phyloP scores from a whole-genome alignment of 2,329 filamentous ascomycete genomes.

The Fusarium liriodendri region DNA sequence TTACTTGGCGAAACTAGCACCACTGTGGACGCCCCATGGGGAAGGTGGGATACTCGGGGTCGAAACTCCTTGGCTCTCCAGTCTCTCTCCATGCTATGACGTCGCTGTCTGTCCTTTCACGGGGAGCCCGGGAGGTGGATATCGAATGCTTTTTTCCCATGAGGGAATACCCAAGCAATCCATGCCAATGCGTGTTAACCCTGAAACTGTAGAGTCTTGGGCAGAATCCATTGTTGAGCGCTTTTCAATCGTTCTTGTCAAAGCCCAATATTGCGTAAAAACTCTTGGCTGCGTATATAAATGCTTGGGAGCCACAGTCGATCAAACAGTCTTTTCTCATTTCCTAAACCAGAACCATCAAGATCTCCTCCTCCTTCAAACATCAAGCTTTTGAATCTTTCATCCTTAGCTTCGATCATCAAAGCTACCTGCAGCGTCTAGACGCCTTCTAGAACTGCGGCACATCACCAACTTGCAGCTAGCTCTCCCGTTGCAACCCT shows the following conservation, averaged over 20 bases:
- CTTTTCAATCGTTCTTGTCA: not conserved
- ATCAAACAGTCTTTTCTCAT: not conserved
- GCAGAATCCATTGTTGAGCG: not conserved
- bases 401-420: not conserved
- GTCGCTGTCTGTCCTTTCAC: not conserved
- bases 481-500: not conserved
- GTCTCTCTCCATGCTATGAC: not conserved
- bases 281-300: not conserved
- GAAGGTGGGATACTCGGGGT: not conserved
- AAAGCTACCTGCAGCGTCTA: not conserved
- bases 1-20: slow-evolving; percentile 5
- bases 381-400: not conserved
- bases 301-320: not conserved
- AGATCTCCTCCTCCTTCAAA: not conserved
- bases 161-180: not conserved
- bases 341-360: not conserved
- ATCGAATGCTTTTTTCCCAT: not conserved
- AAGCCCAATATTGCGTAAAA: not conserved
- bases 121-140: slow-evolving; percentile 10
- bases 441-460: not conserved
- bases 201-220: slow-evolving; percentile 1
- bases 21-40: slow-evolving; percentile 3
- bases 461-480: not conserved
- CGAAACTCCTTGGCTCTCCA: not conserved
- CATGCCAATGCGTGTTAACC: not conserved